Percentiles rank a stretch among this genome's conserved stretches.
Evolutionary conservation across 768 basidiomycete species (phyloP).

Genomic region (Naganishia onofrii): DNA sequence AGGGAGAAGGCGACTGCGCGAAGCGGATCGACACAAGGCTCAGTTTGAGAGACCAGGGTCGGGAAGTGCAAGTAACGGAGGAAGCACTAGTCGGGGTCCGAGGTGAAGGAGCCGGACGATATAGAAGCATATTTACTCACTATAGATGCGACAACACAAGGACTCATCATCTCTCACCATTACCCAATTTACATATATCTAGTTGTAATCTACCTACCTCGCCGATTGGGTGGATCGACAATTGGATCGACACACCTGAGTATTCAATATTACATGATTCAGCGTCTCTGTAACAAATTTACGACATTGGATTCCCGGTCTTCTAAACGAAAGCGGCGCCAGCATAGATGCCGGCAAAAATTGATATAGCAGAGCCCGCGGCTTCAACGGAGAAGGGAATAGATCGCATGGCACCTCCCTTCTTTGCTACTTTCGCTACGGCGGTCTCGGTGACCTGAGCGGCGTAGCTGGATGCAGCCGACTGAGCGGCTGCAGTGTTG

Average conservation of each 20-base stretch:
- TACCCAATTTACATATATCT: neutral
- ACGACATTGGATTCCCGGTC: no score
- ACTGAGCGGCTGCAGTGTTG: constrained; percentile 48
- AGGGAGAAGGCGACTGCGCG: constrained; percentile 13
- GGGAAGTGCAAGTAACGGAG: neutral
- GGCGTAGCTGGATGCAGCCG: constrained; percentile 41
- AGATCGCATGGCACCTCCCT: neutral
- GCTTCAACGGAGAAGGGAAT: neutral
- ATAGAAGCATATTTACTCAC: neutral
- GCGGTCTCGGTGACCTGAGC: constrained; percentile 43
- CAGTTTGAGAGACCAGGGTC: constrained; percentile 25
- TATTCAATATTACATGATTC: no score
- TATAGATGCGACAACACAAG: constrained; percentile 7
- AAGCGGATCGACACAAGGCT: constrained; percentile 28
- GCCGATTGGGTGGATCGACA: neutral
- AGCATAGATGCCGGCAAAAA: constrained; percentile 35
- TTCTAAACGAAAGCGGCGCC: constrained; percentile 25
- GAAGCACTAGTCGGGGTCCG: constrained; percentile 8
- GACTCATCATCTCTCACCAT: no score
- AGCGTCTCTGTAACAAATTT: no score
- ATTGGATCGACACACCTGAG: no score
- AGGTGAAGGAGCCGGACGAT: neutral
- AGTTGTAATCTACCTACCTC: neutral
- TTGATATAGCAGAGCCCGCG: constrained; percentile 36
- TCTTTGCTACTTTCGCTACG: constrained; percentile 27